Base-by-base conservation (phyloP, 1,284 basidiomycete genomes). In the Tylopilus sp. region DNA sequence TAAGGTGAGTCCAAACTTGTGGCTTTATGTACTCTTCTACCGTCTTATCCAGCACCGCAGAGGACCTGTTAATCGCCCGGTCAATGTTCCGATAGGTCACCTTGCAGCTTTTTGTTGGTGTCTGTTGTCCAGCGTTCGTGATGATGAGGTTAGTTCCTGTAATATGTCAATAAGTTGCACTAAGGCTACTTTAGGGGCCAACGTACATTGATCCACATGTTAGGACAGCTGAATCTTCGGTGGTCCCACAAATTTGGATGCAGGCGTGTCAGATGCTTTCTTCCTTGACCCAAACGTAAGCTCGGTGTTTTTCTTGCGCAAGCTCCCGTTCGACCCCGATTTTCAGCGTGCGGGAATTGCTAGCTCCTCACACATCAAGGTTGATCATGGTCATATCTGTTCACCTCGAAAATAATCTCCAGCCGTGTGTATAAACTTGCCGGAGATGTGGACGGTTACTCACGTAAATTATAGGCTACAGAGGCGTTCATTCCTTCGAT, bases 31-130 rank as follows among this genome's bases (percentile, higher is more conserved):
- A 18, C 5, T 25, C n/a, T 28, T 23, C 21, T 23, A 23, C 46
- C 26, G 15, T 41, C 56, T 57, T 44, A 48, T 41, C 6, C 19
- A 29, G 15, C 19, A 29, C 6, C 25, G 16, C 43, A 89, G 87
- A 41, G 73, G 79, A 12, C 69, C 77, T 1, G 79, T 77, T 2
- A 69, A 74, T 36, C 79, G 90, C 15, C 81, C 89, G 8, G 84
- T 95, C 1, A 76, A 80, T 38, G 63, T 95, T 2, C 89, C 92
- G 0, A 61, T 91, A 12, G 89, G 89, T 6, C 58, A 71, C 31
- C 55, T 88, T 15, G 68, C 76, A n/a, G 69, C 72, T 39, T 73
- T 87, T 45, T 73, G 72, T 34, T 60, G 70, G 23, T 72, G 75
- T 15, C 66, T 88, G 28, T 60, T 93, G 28, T 73, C 76, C 31